phyloP scores from a whole-genome alignment of 164 flowering plant genomes.

The Litsea cubeba region DNA sequence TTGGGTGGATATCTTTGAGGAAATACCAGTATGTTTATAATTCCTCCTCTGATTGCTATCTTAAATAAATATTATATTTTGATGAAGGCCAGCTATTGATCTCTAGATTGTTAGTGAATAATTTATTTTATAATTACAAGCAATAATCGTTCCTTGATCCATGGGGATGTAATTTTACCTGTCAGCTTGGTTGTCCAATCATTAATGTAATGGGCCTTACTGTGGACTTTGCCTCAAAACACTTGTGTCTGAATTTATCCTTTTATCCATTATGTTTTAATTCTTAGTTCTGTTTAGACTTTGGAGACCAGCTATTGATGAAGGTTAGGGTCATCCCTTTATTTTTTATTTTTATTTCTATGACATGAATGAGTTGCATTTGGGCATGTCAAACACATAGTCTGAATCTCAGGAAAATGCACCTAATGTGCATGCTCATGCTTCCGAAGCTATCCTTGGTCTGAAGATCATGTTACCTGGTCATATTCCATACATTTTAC shows the following conservation, averaged over 20 bases:
- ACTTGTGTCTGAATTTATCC: too few species aligned
- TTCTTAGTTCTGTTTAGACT: neutral
- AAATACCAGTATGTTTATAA: conserved; percentile 75
- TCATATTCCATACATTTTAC: neutral
- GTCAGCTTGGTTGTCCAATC: neutral
- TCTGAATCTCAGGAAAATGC: neutral
- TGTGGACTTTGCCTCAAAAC: neutral
- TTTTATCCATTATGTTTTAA: neutral
- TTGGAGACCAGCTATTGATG: neutral
- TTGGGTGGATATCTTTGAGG: conserved; percentile 99
- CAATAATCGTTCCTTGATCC: neutral
- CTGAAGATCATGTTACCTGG: neutral
- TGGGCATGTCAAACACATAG: neutral
- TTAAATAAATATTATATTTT: too few species aligned
- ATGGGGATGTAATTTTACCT: neutral
- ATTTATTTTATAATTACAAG: neutral
- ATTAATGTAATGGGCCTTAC: neutral
- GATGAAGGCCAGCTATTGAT: too few species aligned
- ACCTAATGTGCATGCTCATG: neutral
- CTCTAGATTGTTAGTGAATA: neutral
- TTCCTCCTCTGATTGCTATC: conserved; percentile 2
- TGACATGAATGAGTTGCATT: neutral
- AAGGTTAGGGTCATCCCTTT: neutral
- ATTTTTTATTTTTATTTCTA: too few species aligned
- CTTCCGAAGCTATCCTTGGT: neutral